Base-by-base conservation (phyloP, 306 rosid species). In the Ammopiptanthus mongolicus region DNA sequence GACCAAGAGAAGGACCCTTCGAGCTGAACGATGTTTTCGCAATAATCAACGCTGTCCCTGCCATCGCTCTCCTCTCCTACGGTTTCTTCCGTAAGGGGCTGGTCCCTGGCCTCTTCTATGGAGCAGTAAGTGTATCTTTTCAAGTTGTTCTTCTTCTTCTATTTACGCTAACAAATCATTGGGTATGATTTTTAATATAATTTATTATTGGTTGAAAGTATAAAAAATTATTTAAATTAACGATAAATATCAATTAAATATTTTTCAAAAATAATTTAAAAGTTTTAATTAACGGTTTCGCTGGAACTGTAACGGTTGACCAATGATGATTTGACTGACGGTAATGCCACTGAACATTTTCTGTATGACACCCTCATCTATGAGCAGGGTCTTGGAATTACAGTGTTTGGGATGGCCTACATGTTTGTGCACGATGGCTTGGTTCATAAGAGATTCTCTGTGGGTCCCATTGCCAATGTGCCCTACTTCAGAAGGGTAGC, bases 401-500 rank as follows among this genome's bases (percentile, higher is more conserved):
- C 99, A 0, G 98, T 90, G 4, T 96, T 92, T 73, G 99, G 99
- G 13, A 90, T 96, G 87, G 99, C 99, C 64, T 96, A 96, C 81
- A 96, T 96, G 99, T 96, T 96, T 59, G 99, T 96, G 68, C 99
- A 96, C 72, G 99, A 96, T 41, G 99, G 99, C 0, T 79, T 96
- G 23, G 99, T 96, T 69, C 99, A 96, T 18, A 92, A 53, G 80
- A 92, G 99, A 88, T 96, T 96, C 90, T 88, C 98, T 0, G 99
- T 96, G 83, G 99, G 99, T 1, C 99, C 99, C 88, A 92, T 96
- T 61, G 99, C 99, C 69, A 46, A 96, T 82, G 99, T 96, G 64
- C 99, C 98, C 15, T 92, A 96, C 55, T 92, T 96, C 28, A 76
- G 96, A 76, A 92, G 74, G 73, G 99, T 96, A 5, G 99, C 99